These are phyloP conservation scores for Cryptococcus floricola DNA, from an alignment of 1,284 basidiomycete species.

Conservation along the genomic window DNA sequence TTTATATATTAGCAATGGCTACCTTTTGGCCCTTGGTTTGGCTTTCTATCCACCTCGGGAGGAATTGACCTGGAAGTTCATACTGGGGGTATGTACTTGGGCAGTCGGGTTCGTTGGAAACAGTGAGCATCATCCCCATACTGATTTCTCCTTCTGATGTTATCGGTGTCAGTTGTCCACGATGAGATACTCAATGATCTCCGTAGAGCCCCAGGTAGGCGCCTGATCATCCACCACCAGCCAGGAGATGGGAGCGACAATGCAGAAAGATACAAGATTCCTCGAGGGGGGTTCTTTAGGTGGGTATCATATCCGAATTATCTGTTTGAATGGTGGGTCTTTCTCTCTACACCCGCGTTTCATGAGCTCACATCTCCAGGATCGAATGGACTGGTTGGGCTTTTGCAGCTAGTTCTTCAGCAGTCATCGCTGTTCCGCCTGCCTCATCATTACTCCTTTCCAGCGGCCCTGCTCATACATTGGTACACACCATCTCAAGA, in stretches of 20 bases:
- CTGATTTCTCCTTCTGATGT: not conserved
- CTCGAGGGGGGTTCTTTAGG: constrained; percentile 71
- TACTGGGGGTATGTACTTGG: constrained; percentile 64
- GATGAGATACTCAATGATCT: constrained; percentile 81
- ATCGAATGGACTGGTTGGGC: constrained; percentile 78
- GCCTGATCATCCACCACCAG: constrained; percentile 21
- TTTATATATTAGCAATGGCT: constrained; percentile 24
- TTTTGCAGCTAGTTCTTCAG: constrained; percentile 52
- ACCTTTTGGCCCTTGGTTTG: constrained; percentile 24
- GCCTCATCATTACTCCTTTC: constrained; percentile 9
- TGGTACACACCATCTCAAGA: not conserved
- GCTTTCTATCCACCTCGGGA: constrained; percentile 28
- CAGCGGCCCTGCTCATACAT: constrained; percentile 1
- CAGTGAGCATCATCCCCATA: constrained; percentile 20
- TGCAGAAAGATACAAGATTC: constrained; percentile 64
- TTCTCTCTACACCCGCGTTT: not conserved
- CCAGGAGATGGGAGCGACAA: constrained; percentile 40
- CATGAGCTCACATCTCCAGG: constrained; percentile 47
- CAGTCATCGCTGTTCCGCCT: constrained; percentile 50
- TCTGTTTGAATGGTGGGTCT: constrained; percentile 66
- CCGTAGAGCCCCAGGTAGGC: constrained; percentile 48
- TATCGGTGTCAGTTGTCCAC: constrained; percentile 57
- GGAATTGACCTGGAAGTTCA: constrained; percentile 53
- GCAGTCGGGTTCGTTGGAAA: constrained; percentile 69
- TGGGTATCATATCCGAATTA: constrained; percentile 91